phyloP scores from a whole-genome alignment of 2,329 filamentous ascomycete species.

The Pestalotiopsis sp. region DNA sequence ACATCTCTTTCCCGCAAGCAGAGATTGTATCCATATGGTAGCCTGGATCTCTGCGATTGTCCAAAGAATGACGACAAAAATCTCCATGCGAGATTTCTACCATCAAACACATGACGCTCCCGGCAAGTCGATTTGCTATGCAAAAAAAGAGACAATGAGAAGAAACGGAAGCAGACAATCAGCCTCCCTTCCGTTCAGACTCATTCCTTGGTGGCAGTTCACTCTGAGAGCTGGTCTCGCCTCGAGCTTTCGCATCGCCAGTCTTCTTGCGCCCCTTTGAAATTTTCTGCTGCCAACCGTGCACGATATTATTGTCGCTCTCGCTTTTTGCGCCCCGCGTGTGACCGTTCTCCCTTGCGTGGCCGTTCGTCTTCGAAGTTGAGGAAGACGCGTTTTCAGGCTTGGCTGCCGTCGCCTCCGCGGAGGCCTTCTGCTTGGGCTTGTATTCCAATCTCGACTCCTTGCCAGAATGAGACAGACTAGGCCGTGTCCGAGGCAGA shows the following conservation, averaged over 20 bases:
- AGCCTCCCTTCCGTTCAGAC: constrained; percentile 66
- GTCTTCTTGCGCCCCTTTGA: constrained; percentile 56
- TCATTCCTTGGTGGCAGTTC: constrained; percentile 62
- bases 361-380: constrained; percentile 41
- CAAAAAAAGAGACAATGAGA: constrained; percentile 24
- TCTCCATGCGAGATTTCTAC: constrained; percentile 22
- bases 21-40: constrained; percentile 24
- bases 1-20: background rate
- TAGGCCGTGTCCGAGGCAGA: constrained; percentile 20
- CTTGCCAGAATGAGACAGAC: constrained; percentile 19
- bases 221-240: constrained; percentile 43
- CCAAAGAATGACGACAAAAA: constrained; percentile 21
- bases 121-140: constrained; percentile 24
- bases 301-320: constrained; percentile 41
- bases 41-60: constrained; percentile 24
- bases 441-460: constrained; percentile 23
- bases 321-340: constrained; percentile 57
- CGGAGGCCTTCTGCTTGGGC: constrained; percentile 30
- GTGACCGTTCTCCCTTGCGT: constrained; percentile 53
- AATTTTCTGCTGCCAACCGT: constrained; percentile 60
- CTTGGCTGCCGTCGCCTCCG: constrained; percentile 24
- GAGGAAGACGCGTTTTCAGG: constrained; percentile 20
- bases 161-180: constrained; percentile 23
- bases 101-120: constrained; percentile 10
- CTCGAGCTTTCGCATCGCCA: constrained; percentile 48